These are phyloP conservation scores for Leccinum olivaceopallidum DNA, from an alignment of 768 basidiomycete species.

Conservation along the genomic window DNA sequence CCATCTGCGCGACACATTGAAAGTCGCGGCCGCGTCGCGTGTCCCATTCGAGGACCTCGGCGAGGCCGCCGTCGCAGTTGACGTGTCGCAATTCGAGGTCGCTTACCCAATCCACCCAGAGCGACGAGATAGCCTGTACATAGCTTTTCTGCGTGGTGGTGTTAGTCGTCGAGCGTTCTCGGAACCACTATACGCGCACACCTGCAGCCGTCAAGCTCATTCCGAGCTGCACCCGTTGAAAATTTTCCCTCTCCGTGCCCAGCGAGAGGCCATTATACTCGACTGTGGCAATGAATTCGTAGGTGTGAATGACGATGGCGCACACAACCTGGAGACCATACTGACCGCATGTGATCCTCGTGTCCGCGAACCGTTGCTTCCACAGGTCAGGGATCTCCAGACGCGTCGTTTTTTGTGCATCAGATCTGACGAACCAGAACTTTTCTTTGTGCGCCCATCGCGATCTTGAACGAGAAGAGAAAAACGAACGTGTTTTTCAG, in stretches of 20 bases:
- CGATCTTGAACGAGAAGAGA: too few species aligned
- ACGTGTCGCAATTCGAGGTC: too few species aligned
- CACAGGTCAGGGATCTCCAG: conserved; percentile 52
- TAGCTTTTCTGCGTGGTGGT: conserved; percentile 58
- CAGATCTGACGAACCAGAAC: conserved; percentile 57
- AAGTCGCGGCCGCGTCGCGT: too few species aligned
- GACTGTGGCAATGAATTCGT: conserved; percentile 40
- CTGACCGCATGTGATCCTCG: conserved; percentile 70
- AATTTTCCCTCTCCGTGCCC: conserved; percentile 72
- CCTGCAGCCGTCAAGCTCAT: conserved; percentile 74
- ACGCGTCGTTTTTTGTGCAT: conserved; percentile 42
- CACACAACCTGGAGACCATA: conserved; percentile 4
- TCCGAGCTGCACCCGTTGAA: conserved; percentile 81
- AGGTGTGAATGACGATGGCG: neutral
- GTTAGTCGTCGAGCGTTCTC: neutral
- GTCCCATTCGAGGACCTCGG: too few species aligned
- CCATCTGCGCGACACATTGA: conserved; percentile 68
- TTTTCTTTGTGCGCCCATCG: conserved; percentile 49
- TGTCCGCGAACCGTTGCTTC: conserved; percentile 52
- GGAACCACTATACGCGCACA: conserved; percentile 21
- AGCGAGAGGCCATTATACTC: conserved; percentile 62
- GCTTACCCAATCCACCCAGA: conserved; percentile 67
- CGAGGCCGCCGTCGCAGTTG: too few species aligned
- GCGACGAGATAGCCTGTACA: conserved; percentile 67
- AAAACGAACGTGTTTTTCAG: too few species aligned